Conservation (phyloP, 192 early-diverging fungal genomes). For the Podila horticola region DNA sequence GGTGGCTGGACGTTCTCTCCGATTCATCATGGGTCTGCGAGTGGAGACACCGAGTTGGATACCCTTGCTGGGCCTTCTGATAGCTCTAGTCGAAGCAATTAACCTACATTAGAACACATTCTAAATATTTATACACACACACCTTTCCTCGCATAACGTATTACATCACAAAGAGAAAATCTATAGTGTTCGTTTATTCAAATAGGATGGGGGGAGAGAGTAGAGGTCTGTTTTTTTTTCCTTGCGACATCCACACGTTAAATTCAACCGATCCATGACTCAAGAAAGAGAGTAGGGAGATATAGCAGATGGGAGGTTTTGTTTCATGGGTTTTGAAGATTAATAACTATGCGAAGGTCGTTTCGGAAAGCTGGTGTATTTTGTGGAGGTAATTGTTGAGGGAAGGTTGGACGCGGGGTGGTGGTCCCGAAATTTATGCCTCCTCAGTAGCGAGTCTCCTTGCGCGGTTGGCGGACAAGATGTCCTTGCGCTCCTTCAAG, state of each 20-base stretch:
- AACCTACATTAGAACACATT: neutral
- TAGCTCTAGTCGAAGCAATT: neutral
- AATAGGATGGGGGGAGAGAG: no score
- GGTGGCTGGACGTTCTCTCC: slow-evolving; percentile 27
- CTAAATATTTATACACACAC: neutral
- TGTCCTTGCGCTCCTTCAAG: slow-evolving; percentile 45
- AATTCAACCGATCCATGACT: no score
- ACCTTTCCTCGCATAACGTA: neutral
- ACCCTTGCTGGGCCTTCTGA: neutral
- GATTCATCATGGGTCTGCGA: neutral
- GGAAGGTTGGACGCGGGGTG: neutral
- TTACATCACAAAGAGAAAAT: no score
- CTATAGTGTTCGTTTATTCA: no score
- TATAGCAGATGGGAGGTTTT: neutral
- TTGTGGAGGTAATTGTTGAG: neutral
- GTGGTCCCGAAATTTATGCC: neutral
- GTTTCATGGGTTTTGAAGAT: neutral
- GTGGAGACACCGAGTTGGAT: slow-evolving; percentile 12
- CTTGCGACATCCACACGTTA: neutral
- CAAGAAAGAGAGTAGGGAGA: slow-evolving; percentile 3
- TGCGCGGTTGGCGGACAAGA: slow-evolving; percentile 43
- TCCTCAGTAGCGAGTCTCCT: slow-evolving; percentile 38
- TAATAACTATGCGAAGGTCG: no score
- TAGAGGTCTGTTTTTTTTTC: neutral
- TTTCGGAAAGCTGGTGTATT: neutral